phyloP scores from a whole-genome alignment of 2,329 filamentous ascomycete genomes.

The Lasiodiplodia hormozganensis region DNA sequence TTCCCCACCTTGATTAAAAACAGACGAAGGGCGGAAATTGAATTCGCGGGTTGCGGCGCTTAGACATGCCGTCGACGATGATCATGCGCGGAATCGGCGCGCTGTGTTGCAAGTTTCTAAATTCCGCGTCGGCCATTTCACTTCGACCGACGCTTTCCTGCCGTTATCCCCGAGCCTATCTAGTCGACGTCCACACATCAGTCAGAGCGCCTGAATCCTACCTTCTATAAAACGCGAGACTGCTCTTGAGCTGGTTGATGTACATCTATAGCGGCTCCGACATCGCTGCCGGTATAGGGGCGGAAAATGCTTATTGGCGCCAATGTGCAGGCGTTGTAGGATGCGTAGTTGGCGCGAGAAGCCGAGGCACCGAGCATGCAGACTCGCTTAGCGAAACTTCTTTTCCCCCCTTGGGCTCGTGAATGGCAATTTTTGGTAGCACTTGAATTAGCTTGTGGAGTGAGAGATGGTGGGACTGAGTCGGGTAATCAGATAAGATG shows the following conservation, averaged over 20 bases:
- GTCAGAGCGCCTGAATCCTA: too few species aligned
- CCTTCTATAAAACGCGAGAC: too few species aligned
- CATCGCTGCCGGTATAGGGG: too few species aligned
- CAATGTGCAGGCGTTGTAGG: neutral
- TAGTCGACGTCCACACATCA: neutral
- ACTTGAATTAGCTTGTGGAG: neutral
- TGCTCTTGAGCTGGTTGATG: too few species aligned
- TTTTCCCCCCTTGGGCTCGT: neutral
- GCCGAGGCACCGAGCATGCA: neutral
- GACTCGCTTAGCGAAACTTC: neutral
- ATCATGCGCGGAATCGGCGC: too few species aligned
- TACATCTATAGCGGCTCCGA: too few species aligned
- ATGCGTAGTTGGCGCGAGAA: neutral
- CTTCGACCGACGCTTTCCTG: neutral
- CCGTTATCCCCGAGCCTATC: neutral
- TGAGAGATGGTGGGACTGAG: neutral
- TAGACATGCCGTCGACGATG: too few species aligned
- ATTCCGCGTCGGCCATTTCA: neutral
- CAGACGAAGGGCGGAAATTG: too few species aligned
- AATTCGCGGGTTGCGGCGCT: neutral
- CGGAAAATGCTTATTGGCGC: neutral
- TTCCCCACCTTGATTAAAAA: neutral
- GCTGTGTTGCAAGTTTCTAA: neutral
- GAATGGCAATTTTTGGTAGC: too few species aligned
- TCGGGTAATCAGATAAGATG: conserved; percentile 24